A percentile compares a stretch with the other conserved stretches of the same genome.
These are phyloP conservation scores for Tulasnella sp. DNA, from an alignment of 768 basidiomycete species.

Conservation along the genomic window DNA sequence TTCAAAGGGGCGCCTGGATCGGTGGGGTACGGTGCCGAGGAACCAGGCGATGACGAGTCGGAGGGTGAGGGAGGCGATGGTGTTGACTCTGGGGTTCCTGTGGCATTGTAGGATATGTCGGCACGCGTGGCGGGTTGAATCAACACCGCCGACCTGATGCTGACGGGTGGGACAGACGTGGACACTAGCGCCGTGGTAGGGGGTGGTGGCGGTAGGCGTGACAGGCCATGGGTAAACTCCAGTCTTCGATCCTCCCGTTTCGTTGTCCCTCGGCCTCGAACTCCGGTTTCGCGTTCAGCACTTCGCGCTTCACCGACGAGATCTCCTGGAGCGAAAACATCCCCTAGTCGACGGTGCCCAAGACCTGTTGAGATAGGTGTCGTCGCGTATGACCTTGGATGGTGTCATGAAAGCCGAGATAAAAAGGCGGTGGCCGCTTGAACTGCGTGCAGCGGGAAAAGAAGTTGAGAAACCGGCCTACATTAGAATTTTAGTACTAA, in stretches of 20 bases:
- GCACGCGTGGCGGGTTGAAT: conserved; percentile 12
- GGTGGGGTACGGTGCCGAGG: conserved; percentile 31
- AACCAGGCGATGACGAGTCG: conserved; percentile 29
- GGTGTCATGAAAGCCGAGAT: conserved; percentile 93
- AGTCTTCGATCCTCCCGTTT: conserved; percentile 30
- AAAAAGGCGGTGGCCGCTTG: conserved; percentile 84
- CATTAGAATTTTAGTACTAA: not conserved
- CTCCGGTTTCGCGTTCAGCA: conserved; percentile 45
- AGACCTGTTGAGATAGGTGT: conserved; percentile 89
- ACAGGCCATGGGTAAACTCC: not conserved
- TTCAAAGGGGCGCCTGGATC: conserved; percentile 15
- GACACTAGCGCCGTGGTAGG: not conserved
- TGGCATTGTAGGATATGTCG: not conserved
- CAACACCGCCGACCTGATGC: not conserved
- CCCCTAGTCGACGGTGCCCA: conserved; percentile 87
- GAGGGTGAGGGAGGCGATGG: conserved; percentile 30
- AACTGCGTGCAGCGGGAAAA: conserved; percentile 85
- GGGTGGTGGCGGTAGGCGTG: conserved; percentile 18
- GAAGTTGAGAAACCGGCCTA: conserved; percentile 57
- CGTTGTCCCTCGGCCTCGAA: conserved; percentile 40
- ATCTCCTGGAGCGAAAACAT: conserved; percentile 84
- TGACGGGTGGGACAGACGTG: not conserved
- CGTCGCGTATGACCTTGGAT: conserved; percentile 88
- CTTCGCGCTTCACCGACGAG: conserved; percentile 92
- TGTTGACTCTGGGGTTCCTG: conserved; percentile 21